phyloP scores from a whole-genome alignment of 768 basidiomycete species.

The Leccinum variicolor region DNA sequence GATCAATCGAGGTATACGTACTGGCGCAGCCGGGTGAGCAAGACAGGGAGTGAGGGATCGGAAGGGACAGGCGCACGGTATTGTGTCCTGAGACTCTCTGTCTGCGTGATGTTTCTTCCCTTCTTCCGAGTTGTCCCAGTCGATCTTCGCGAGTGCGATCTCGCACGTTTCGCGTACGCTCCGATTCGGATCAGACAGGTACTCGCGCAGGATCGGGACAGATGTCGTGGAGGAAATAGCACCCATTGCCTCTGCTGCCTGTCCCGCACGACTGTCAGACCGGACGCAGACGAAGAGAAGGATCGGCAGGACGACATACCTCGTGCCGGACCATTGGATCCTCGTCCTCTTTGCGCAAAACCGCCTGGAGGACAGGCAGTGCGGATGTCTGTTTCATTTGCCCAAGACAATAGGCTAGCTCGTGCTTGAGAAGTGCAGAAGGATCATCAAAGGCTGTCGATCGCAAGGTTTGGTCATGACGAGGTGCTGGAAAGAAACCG shows the following conservation, averaged over 20 bases:
- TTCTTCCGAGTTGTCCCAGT: slow-evolving; percentile 84
- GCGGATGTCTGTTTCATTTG: slow-evolving; percentile 79
- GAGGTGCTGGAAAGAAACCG: slow-evolving; percentile 2
- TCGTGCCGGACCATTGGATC: slow-evolving; percentile 99
- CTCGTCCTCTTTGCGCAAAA: slow-evolving; percentile 65
- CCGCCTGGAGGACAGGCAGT: slow-evolving; percentile 72
- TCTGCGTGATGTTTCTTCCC: slow-evolving; percentile 45
- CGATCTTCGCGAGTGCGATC: slow-evolving; percentile 92
- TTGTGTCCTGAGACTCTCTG: slow-evolving; percentile 29
- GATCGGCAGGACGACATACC: slow-evolving; percentile 40
- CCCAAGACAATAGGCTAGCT: slow-evolving; percentile 94
- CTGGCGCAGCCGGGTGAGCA: slow-evolving; percentile 33
- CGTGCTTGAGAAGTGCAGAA: slow-evolving; percentile 92
- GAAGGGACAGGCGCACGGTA: slow-evolving; percentile 32
- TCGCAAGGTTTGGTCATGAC: neutral
- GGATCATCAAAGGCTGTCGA: slow-evolving; percentile 75
- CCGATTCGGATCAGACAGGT: slow-evolving; percentile 20
- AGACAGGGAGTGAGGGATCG: neutral
- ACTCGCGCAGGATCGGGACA: slow-evolving; percentile 49
- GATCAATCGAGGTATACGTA: slow-evolving; percentile 81
- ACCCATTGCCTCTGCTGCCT: slow-evolving; percentile 99
- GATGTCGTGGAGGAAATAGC: slow-evolving; percentile 76
- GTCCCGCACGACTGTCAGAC: slow-evolving; percentile 16
- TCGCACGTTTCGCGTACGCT: slow-evolving; percentile 27
- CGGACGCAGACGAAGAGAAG: neutral